These are phyloP conservation scores for Carex arenaria DNA, from an alignment of 202 grass and related monocot genomes.

Conservation along the genomic window DNA sequence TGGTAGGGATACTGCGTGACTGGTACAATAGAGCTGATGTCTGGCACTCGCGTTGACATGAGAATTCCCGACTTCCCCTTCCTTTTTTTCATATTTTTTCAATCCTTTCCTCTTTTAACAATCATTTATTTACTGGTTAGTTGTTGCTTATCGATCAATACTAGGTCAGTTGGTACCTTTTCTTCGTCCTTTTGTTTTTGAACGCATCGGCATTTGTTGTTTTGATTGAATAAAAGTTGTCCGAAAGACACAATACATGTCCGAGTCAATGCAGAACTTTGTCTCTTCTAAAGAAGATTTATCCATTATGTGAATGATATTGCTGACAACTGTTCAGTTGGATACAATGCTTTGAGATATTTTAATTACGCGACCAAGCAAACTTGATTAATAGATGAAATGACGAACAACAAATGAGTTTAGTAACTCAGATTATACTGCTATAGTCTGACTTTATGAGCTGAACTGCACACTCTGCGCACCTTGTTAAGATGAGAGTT, in stretches of 20 bases:
- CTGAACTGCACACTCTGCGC: no score
- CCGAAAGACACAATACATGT: not conserved
- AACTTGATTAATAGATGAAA: not conserved
- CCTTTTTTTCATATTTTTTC: not conserved
- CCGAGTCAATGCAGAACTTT: not conserved
- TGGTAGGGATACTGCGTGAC: not conserved
- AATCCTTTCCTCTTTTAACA: not conserved
- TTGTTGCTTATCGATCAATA: not conserved
- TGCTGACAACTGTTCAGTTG: not conserved
- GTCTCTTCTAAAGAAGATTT: not conserved
- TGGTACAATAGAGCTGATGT: not conserved
- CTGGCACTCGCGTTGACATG: not conserved
- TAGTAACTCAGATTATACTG: no score
- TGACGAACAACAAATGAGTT: no score
- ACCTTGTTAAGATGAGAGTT: no score
- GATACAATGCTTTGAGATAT: not conserved
- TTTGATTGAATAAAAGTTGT: not conserved
- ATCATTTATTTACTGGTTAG: not conserved
- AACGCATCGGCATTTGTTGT: not conserved
- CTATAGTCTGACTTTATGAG: no score
- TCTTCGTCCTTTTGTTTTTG: not conserved
- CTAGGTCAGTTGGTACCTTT: not conserved
- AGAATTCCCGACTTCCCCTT: not conserved
- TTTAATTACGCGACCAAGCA: not conserved
- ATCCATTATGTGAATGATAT: not conserved